phyloP scores from a whole-genome alignment of 805 yeast species.

The Wickerhamomyces canadensis region DNA sequence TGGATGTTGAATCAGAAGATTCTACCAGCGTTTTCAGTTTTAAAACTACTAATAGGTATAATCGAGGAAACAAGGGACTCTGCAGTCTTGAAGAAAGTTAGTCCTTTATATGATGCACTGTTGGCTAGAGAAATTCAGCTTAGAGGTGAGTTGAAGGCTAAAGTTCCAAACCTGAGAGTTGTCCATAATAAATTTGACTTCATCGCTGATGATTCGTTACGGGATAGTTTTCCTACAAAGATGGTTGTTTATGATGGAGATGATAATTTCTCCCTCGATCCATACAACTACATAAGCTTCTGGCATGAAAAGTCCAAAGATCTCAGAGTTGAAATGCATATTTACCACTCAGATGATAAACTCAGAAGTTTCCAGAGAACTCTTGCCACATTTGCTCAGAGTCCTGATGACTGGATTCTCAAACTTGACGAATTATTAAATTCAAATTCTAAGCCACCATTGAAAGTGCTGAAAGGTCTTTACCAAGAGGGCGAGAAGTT shows the following conservation, averaged over 20 bases:
- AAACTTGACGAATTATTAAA: slow-evolving; percentile 37
- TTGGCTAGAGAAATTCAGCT: slow-evolving; percentile 37
- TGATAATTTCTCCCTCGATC: slow-evolving; percentile 28
- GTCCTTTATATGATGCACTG: slow-evolving; percentile 29
- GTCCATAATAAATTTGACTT: slow-evolving; percentile 32
- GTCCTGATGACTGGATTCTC: slow-evolving; percentile 46
- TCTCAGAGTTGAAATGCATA: slow-evolving; percentile 38
- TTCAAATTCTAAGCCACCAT: slow-evolving; percentile 38
- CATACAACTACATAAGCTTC: slow-evolving; percentile 25
- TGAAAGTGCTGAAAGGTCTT: slow-evolving; percentile 39
- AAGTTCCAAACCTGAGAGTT: slow-evolving; percentile 29
- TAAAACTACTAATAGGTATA: slow-evolving; percentile 42
- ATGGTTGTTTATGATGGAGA: slow-evolving; percentile 33
- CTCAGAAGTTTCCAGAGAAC: slow-evolving; percentile 33
- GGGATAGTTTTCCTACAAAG: slow-evolving; percentile 49
- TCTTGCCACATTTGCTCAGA: slow-evolving; percentile 36
- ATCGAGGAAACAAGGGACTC: slow-evolving; percentile 36
- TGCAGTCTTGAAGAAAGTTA: slow-evolving; percentile 29
- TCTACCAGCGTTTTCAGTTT: slow-evolving; percentile 48
- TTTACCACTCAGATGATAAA: slow-evolving; percentile 47
- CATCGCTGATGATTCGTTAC: slow-evolving; percentile 50
- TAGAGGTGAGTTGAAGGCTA: slow-evolving; percentile 32
- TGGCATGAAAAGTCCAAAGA: slow-evolving; percentile 10
- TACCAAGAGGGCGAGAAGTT: slow-evolving; percentile 52
- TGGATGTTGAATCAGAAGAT: slow-evolving; percentile 46